Evolutionary conservation across 352 stramenopile genomes (phyloP), one percentile per base, ranked within the genome.

Genomic region (Globisporangium lucens): DNA sequence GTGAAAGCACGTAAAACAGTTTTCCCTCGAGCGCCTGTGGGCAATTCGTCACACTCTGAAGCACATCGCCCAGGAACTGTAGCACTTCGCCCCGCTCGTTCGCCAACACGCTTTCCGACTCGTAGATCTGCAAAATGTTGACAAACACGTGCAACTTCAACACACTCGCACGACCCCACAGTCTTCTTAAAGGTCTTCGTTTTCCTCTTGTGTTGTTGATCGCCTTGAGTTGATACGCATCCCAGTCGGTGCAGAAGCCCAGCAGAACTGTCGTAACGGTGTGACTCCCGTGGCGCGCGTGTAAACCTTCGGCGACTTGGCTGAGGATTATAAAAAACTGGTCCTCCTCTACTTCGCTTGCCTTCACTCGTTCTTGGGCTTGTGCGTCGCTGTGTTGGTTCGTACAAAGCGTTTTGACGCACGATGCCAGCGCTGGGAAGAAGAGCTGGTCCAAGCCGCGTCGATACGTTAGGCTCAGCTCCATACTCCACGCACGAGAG

Each of bases 11-110:
- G 43, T 67, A 69, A 27, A 73, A 83, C 30, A 86, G 59, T 27
- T 55, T 56, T 4, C 4, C 47, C 66, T 84, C 75, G 4, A 88
- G 57, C 53, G 63, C 60, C 24, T 59, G 38, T 20, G 79, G 74
- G 46, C 70, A 85, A 22, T 71, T 75, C 8, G 64, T 64, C n/a
- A 56, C 61, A 47, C 70, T 73, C 65, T 88, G 75, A 20, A 88
- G 63, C 27, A 82, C 65, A 27, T 84, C 67, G 1, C 60, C 62
- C 29, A 73, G 46, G 60, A 79, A 83, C 15, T 36, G 3, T 24
- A 85, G 63, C 4, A 69, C 61, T 41, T 74, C 71, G 24, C 53
- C 66, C 2, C 56, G 63, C 59, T 84, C 77, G 60, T 73, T 27
- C 15, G 15, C 20, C 3, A 87, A 13, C 2, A 70, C 65, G 10